Evolutionary conservation across 495 filamentous ascomycete genomes (phyloP).

Genomic region (Aspergillus nanangensis): DNA sequence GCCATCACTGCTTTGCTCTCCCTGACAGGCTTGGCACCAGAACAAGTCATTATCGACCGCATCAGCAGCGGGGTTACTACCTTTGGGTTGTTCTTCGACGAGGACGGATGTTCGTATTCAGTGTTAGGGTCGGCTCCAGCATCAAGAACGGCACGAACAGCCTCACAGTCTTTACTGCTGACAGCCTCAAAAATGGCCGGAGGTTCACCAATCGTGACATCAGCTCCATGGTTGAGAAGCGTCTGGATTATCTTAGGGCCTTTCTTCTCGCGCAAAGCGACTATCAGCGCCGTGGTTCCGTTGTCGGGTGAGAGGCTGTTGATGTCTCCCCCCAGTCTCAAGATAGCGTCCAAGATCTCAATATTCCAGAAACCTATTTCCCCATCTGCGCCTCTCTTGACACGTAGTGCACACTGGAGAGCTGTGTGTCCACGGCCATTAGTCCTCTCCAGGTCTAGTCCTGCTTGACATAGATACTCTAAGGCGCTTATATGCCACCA

Average conservation of each 20-base stretch:
- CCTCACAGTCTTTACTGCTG: not conserved
- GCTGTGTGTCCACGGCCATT: not conserved
- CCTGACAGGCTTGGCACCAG: too few species aligned
- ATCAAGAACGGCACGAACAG: slow-evolving; percentile 7
- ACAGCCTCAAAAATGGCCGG: not conserved
- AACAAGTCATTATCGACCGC: too few species aligned
- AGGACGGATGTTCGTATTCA: slow-evolving; percentile 5
- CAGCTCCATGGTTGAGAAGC: not conserved
- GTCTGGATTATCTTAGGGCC: not conserved
- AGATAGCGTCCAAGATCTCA: not conserved
- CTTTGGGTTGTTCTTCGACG: not conserved
- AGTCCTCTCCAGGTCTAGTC: slow-evolving; percentile 2
- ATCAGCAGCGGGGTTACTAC: not conserved
- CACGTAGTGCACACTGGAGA: not conserved
- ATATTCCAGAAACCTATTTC: not conserved
- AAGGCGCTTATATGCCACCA: slow-evolving; percentile 4
- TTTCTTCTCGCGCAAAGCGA: not conserved
- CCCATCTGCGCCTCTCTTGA: not conserved
- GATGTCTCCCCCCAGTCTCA: not conserved
- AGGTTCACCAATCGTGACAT: not conserved
- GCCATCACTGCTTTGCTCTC: not conserved
- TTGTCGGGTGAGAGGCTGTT: not conserved
- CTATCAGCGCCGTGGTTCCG: not conserved
- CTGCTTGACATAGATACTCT: not conserved
- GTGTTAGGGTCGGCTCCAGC: slow-evolving; percentile 14